Evolutionary conservation across 2,329 filamentous ascomycete species (phyloP).

Genomic region (Madurella fahalii): DNA sequence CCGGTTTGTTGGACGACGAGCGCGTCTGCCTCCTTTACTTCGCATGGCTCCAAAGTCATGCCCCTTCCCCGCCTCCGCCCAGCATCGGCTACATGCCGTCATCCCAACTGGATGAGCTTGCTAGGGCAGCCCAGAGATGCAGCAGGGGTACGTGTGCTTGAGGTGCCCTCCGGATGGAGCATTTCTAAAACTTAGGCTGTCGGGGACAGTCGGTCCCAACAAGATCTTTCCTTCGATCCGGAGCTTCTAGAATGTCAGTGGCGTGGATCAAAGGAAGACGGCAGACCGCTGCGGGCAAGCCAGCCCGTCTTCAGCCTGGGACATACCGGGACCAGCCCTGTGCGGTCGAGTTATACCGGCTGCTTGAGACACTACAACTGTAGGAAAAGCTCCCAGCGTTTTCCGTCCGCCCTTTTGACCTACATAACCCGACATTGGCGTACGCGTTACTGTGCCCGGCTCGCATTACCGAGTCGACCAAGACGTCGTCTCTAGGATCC

Average conservation of each 20-base stretch:
- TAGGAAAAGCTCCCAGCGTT: conserved; percentile 15
- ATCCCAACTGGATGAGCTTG: conserved; percentile 3
- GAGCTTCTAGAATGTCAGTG: not conserved
- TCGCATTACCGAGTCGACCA: conserved; percentile 9
- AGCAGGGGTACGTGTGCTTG: not conserved
- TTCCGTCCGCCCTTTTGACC: conserved; percentile 13
- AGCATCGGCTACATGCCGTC: conserved; percentile 9
- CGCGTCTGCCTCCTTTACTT: conserved; percentile 16
- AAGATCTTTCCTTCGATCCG: not conserved
- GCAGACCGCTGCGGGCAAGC: not conserved
- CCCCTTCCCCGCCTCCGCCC: conserved; percentile 23
- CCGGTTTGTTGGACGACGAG: conserved; percentile 16
- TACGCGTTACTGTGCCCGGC: conserved; percentile 13
- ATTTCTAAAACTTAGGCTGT: not conserved
- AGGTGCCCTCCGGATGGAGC: not conserved
- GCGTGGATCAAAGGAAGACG: not conserved
- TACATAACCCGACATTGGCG: conserved; percentile 21
- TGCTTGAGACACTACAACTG: conserved; percentile 12
- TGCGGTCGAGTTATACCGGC: conserved; percentile 10
- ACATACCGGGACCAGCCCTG: conserved; percentile 3
- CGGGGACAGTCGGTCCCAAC: not conserved
- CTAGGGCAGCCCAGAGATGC: conserved; percentile 5
- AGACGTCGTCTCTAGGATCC: conserved; percentile 2
- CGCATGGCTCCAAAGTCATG: conserved; percentile 30
- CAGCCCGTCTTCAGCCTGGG: not conserved